A percentile compares a stretch with the other conserved stretches of the same genome.
Evolutionary conservation across 1,284 basidiomycete species (phyloP).

Genomic region (Leccinum brunneo-olivaceum): DNA sequence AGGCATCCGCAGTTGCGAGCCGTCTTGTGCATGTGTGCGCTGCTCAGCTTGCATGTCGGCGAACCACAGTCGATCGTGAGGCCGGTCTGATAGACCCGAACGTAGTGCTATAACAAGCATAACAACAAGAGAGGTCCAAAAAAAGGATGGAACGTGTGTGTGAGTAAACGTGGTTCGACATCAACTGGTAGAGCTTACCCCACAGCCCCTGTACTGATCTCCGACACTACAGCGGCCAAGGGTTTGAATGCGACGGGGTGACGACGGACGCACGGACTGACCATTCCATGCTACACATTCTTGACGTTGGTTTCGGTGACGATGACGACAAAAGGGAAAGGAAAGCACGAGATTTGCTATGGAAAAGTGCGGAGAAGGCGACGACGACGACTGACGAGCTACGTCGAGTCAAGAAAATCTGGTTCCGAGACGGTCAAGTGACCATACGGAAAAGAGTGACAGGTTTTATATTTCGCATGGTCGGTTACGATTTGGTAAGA

Average conservation of each 20-base stretch:
- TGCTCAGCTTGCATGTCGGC: slow-evolving; percentile 37
- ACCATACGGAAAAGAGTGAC: slow-evolving; percentile 3
- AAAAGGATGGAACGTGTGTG: neutral
- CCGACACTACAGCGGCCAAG: slow-evolving; percentile 38
- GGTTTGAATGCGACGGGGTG: slow-evolving; percentile 2
- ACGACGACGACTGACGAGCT: neutral
- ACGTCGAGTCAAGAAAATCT: slow-evolving; percentile 1
- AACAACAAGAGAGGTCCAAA: neutral
- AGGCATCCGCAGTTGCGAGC: slow-evolving; percentile 35
- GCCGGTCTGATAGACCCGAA: slow-evolving; percentile 45
- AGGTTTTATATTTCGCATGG: slow-evolving; percentile 27
- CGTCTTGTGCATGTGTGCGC: slow-evolving; percentile 40
- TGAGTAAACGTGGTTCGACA: slow-evolving; percentile 7
- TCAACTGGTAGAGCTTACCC: slow-evolving; percentile 33
- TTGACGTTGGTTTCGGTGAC: slow-evolving; percentile 5
- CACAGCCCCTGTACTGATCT: slow-evolving; percentile 59
- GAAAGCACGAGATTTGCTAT: neutral
- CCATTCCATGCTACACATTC: slow-evolving; percentile 44
- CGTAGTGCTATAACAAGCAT: slow-evolving; percentile 54
- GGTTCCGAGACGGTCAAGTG: neutral
- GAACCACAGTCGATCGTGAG: slow-evolving; percentile 37
- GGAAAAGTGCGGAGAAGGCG: no score
- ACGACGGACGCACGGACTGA: slow-evolving; percentile 17
- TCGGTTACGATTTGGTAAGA: slow-evolving; percentile 28
- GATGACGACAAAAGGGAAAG: neutral